Percentiles rank a stretch among this genome's conserved stretches.
phyloP scores from a whole-genome alignment of 305 asterid species.

The Fraxinus greggii region DNA sequence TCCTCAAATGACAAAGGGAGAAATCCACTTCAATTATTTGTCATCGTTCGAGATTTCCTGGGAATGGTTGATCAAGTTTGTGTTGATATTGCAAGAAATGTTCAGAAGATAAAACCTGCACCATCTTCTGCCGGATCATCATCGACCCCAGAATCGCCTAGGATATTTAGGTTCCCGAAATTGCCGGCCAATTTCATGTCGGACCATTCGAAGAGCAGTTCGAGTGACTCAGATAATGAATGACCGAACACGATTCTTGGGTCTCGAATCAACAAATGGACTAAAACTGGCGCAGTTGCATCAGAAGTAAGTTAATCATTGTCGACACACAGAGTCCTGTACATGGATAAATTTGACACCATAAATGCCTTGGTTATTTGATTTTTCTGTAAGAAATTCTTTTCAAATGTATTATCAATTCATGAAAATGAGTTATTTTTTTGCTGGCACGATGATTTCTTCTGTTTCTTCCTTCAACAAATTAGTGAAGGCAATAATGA shows the following conservation, averaged over 20 bases:
- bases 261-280: background rate
- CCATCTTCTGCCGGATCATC: constrained; percentile 43
- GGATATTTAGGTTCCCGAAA: constrained; percentile 78
- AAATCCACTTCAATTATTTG: constrained; percentile 57
- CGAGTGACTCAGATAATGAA: constrained; percentile 40
- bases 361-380: constrained; percentile 26
- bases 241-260: background rate
- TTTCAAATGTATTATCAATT: constrained; percentile 22
- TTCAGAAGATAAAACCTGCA: constrained; percentile 57
- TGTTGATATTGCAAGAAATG: constrained; percentile 66
- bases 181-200: constrained; percentile 81
- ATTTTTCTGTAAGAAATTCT: constrained; percentile 36
- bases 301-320: constrained; percentile 25
- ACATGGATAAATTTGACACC: constrained; percentile 23
- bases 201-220: constrained; percentile 47
- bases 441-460: background rate
- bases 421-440: background rate
- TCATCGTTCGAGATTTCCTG: constrained; percentile 70
- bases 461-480: background rate
- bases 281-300: background rate
- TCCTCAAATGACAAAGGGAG: constrained; percentile 54
- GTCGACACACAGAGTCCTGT: constrained; percentile 25
- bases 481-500: background rate
- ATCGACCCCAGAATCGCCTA: constrained; percentile 47
- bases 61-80: constrained; percentile 91